Evolutionary conservation across 768 basidiomycete genomes (phyloP).

Genomic region (Polyporus arcularius): DNA sequence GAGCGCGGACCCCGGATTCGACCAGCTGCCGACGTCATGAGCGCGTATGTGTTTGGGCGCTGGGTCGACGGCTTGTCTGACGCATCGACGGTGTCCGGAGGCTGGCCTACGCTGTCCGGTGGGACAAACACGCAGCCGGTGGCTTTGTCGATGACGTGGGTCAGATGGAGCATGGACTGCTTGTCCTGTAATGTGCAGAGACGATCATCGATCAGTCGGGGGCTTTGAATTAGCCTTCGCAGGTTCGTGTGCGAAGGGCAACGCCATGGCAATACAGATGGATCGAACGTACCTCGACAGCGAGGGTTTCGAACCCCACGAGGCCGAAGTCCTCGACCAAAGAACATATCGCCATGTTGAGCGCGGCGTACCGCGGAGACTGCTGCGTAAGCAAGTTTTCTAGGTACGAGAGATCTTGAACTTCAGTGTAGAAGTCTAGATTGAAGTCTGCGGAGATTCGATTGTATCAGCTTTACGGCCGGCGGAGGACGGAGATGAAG

Average conservation of each 20-base stretch:
- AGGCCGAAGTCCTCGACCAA: slow-evolving; percentile 92
- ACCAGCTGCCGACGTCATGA: slow-evolving; percentile 69
- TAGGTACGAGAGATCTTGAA: slow-evolving; percentile 91
- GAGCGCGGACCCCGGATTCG: slow-evolving; percentile 49
- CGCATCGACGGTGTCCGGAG: slow-evolving; percentile 34
- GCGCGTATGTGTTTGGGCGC: slow-evolving; percentile 64
- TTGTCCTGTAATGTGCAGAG: slow-evolving; percentile 65
- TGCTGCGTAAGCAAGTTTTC: slow-evolving; percentile 68
- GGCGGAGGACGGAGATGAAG: background rate
- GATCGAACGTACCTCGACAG: slow-evolving; percentile 73
- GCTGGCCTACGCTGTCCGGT: slow-evolving; percentile 33
- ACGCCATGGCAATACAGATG: background rate
- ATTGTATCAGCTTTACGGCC: slow-evolving; percentile 1
- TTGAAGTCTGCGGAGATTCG: slow-evolving; percentile 73
- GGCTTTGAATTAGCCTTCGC: background rate
- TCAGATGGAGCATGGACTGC: slow-evolving; percentile 88
- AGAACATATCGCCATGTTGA: slow-evolving; percentile 90
- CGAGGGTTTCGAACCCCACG: slow-evolving; percentile 95
- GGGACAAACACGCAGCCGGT: slow-evolving; percentile 92
- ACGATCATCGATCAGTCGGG: background rate
- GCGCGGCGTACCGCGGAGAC: slow-evolving; percentile 67
- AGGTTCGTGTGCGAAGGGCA: too few relatives aligned
- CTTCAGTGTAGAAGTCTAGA: slow-evolving; percentile 97
- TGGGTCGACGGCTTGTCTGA: slow-evolving; percentile 39
- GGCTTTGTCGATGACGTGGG: slow-evolving; percentile 83